Percentiles rank a stretch among this genome's conserved stretches.
These are phyloP conservation scores for Canavalia gladiata DNA, from an alignment of 306 rosid species.

Conservation along the genomic window DNA sequence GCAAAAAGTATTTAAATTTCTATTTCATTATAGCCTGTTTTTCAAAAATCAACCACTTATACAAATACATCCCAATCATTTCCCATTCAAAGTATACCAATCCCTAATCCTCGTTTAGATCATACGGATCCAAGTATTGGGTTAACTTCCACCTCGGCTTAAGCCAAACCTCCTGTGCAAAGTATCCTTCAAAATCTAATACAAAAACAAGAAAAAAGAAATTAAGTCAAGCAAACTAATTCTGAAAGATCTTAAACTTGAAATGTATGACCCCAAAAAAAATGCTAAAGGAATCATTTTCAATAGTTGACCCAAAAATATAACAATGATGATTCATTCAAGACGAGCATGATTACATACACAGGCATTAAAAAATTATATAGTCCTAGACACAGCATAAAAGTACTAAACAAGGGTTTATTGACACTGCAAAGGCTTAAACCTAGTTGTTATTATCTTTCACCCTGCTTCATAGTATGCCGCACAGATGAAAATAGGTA, in stretches of 20 bases:
- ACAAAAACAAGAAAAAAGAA: background rate
- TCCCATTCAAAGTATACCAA: conserved; percentile 36
- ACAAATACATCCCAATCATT: conserved; percentile 38
- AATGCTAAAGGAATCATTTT: background rate
- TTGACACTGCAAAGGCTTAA: background rate
- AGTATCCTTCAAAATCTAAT: conserved; percentile 36
- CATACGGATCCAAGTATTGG: conserved; percentile 38
- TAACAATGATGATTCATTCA: background rate
- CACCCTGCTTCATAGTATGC: background rate
- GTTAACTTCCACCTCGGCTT: conserved; percentile 43
- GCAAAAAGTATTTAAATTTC: conserved; percentile 41
- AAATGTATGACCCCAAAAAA: background rate
- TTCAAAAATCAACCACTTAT: conserved; percentile 31
- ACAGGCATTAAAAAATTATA: background rate
- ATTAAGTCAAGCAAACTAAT: background rate
- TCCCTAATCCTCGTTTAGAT: conserved; percentile 23
- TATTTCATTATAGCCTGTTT: conserved; percentile 43
- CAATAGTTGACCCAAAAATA: conserved; percentile 5
- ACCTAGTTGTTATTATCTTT: background rate
- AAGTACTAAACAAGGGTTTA: background rate
- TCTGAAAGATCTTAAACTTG: conserved; percentile 3
- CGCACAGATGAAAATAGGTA: background rate
- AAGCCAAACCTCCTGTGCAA: conserved; percentile 37
- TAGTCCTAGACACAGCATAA: background rate
- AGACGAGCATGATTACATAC: background rate